Evolutionary conservation across 352 stramenopile species (phyloP).

Genomic region (Aphanomyces euteiches): DNA sequence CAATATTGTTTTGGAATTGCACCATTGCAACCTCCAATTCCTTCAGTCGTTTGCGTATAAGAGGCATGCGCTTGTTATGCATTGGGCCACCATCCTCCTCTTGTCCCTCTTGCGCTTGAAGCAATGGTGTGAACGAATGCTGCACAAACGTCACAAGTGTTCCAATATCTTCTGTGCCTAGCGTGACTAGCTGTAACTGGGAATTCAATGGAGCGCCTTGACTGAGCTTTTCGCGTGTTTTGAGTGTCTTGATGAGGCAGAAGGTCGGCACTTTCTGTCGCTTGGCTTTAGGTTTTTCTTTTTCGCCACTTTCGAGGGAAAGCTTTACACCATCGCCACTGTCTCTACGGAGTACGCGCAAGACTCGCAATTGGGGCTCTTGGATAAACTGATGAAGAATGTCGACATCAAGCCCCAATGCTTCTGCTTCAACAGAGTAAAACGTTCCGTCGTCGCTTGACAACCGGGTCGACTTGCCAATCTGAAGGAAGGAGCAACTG

Average conservation of each 20-base stretch:
- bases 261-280: conserved; percentile 38
- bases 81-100: conserved; percentile 57
- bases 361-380: conserved; percentile 13
- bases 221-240: conserved; percentile 46
- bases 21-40: conserved; percentile 92
- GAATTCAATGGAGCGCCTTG: conserved; percentile 69
- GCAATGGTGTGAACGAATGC: conserved; percentile 79
- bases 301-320: conserved; percentile 29
- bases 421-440: conserved; percentile 10
- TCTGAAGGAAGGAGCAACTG: conserved; percentile 23
- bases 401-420: conserved; percentile 21
- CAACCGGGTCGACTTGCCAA: conserved; percentile 11
- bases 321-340: conserved; percentile 24
- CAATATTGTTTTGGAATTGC: conserved; percentile 93
- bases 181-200: conserved; percentile 85
- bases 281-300: conserved; percentile 31
- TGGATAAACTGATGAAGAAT: conserved; percentile 18
- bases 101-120: conserved; percentile 80
- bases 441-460: conserved; percentile 6
- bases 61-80: conserved; percentile 43
- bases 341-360: conserved; percentile 18
- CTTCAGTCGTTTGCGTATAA: conserved; percentile 87
- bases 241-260: conserved; percentile 85
- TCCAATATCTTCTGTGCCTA: conserved; percentile 50
- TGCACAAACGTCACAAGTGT: conserved; percentile 45